A percentile compares a stretch with the other conserved stretches of the same genome.
Evolutionary conservation across 2,329 filamentous ascomycete species (phyloP).

Genomic region (Colletotrichum eremochloae): DNA sequence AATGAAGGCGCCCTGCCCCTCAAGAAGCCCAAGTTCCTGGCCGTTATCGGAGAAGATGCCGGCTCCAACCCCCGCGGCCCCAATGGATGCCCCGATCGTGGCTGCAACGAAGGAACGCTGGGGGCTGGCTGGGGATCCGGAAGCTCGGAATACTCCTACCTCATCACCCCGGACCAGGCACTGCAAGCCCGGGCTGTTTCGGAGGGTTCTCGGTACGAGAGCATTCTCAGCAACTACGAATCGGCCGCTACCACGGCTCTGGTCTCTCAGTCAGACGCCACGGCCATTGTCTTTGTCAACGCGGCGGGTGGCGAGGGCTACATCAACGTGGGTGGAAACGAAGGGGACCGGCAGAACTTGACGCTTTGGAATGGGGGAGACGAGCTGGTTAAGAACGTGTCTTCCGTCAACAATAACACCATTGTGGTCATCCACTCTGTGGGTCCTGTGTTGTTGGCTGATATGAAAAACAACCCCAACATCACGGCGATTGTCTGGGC

Average conservation of each 20-base stretch:
- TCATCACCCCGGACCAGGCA: slow-evolving; percentile 80
- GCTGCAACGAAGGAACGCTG: slow-evolving; percentile 71
- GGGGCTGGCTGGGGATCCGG: slow-evolving; percentile 87
- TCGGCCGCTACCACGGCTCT: slow-evolving; percentile 72
- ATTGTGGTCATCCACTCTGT: slow-evolving; percentile 91
- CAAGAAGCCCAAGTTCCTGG: slow-evolving; percentile 81
- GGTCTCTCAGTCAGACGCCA: slow-evolving; percentile 72
- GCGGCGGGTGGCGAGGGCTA: slow-evolving; percentile 89
- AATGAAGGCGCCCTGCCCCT: slow-evolving; percentile 83
- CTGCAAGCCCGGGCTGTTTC: slow-evolving; percentile 73
- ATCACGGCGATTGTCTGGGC: slow-evolving; percentile 88
- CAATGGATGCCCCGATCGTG: slow-evolving; percentile 82
- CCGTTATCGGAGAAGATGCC: slow-evolving; percentile 86
- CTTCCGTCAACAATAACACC: slow-evolving; percentile 84
- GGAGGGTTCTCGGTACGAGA: slow-evolving; percentile 73
- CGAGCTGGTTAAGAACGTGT: slow-evolving; percentile 83
- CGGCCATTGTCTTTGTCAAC: slow-evolving; percentile 90
- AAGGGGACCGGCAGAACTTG: slow-evolving; percentile 91
- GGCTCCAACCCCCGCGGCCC: slow-evolving; percentile 80
- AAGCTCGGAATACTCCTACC: slow-evolving; percentile 76
- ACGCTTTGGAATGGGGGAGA: slow-evolving; percentile 91
- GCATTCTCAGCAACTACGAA: slow-evolving; percentile 75
- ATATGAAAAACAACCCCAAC: slow-evolving; percentile 82
- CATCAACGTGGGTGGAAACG: slow-evolving; percentile 85
- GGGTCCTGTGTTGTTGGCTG: slow-evolving; percentile 81